Percentiles rank a stretch among this genome's conserved stretches.
These are phyloP conservation scores for Fomitiporia mediterranea DNA, from an alignment of 1,284 basidiomycete species.

Conservation along the genomic window DNA sequence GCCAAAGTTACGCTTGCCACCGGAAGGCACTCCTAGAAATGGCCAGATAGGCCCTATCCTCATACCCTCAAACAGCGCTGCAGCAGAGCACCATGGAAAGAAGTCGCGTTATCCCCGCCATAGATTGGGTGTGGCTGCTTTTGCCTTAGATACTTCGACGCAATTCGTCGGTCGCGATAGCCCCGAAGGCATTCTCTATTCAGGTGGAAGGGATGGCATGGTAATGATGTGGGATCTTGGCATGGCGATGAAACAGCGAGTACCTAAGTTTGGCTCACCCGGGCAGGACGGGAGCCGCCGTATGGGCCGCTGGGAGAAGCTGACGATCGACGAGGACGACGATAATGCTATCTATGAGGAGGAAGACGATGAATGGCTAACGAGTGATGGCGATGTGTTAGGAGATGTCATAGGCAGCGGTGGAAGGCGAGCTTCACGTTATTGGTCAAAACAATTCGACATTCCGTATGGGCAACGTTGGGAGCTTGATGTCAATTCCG, in stretches of 20 bases:
- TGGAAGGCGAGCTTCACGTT: slow-evolving; percentile 34
- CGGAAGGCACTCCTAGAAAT: slow-evolving; percentile 51
- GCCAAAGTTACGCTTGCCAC: slow-evolving; percentile 69
- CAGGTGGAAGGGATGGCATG: slow-evolving; percentile 89
- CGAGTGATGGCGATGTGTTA: slow-evolving; percentile 67
- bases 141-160: slow-evolving; percentile 85
- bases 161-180: slow-evolving; percentile 52
- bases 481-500: slow-evolving; percentile 62
- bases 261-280: slow-evolving; percentile 3
- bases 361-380: slow-evolving; percentile 40
- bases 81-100: slow-evolving; percentile 20
- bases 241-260: slow-evolving; percentile 51
- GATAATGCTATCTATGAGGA: slow-evolving; percentile 47
- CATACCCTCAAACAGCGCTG: slow-evolving; percentile 31
- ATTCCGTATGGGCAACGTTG: slow-evolving; percentile 71
- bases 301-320: slow-evolving; percentile 58
- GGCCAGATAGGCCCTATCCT: slow-evolving; percentile 68
- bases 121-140: slow-evolving; percentile 79
- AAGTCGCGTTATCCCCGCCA: slow-evolving; percentile 62
- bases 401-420: slow-evolving; percentile 56
- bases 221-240: slow-evolving; percentile 90
- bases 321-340: slow-evolving; percentile 70
- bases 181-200: slow-evolving; percentile 91
- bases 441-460: slow-evolving; percentile 28
- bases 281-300: slow-evolving; percentile 25